These are phyloP conservation scores for Verticillium nubilum DNA, from an alignment of 2,329 filamentous ascomycete genomes.

Conservation along the genomic window DNA sequence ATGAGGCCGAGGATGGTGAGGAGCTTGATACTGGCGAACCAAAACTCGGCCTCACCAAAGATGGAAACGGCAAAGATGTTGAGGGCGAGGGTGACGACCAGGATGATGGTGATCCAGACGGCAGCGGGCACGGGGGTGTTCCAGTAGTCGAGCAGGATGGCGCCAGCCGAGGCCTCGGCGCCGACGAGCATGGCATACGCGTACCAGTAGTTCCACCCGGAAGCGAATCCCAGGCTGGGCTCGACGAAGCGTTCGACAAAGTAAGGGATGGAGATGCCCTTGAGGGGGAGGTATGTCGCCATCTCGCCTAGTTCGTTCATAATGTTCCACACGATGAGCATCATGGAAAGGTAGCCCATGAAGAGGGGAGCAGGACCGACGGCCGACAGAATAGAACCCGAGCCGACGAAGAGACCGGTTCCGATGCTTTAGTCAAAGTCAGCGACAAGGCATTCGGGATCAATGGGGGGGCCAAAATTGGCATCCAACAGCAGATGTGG, in stretches of 20 bases:
- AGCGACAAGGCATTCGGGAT: too few species aligned
- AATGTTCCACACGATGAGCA: conserved; percentile 45
- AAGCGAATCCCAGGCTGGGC: conserved; percentile 48
- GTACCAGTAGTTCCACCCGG: conserved; percentile 55
- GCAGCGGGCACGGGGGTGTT: conserved; percentile 42
- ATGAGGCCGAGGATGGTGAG: conserved; percentile 53
- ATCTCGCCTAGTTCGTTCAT: conserved; percentile 53
- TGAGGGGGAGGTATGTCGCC: conserved; percentile 48
- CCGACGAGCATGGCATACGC: conserved; percentile 53
- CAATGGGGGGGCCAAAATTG: too few species aligned
- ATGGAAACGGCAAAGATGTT: conserved; percentile 52
- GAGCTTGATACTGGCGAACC: conserved; percentile 56
- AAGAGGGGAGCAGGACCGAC: conserved; percentile 63
- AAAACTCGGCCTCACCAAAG: conserved; percentile 59
- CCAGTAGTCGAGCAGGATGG: conserved; percentile 58
- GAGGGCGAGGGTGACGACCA: conserved; percentile 46
- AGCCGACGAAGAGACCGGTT: conserved; percentile 60
- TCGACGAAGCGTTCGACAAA: conserved; percentile 51
- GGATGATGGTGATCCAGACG: conserved; percentile 55
- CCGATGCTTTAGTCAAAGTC: conserved; percentile 39
- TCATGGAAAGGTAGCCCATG: conserved; percentile 60
- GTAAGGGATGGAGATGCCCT: conserved; percentile 52
- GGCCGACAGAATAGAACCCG: conserved; percentile 47
- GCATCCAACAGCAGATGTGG: too few species aligned
- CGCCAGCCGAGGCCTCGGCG: conserved; percentile 52